These are phyloP conservation scores for Umbelopsis sp. DNA, from an alignment of 192 early-diverging fungal genomes.

Conservation along the genomic window DNA sequence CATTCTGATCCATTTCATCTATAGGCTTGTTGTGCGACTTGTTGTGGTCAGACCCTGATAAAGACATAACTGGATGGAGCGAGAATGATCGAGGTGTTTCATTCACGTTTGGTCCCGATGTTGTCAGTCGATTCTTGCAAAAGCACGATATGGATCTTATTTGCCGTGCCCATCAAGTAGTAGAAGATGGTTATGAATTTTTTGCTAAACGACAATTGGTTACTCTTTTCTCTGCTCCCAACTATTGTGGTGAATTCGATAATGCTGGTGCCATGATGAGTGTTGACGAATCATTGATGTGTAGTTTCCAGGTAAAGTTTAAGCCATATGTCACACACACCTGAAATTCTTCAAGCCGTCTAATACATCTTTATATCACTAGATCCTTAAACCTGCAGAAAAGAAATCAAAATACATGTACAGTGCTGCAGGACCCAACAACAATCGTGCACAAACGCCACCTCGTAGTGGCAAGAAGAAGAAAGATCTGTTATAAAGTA, in stretches of 20 bases:
- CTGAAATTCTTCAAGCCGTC: background rate
- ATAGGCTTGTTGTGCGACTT: constrained; percentile 87
- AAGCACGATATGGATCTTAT: constrained; percentile 97
- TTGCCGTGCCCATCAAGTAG: constrained; percentile 93
- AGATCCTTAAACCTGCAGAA: constrained; percentile 35
- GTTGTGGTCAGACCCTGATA: constrained; percentile 98
- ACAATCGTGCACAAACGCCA: constrained; percentile 24
- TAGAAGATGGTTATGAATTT: constrained; percentile 98
- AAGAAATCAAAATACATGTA: constrained; percentile 29
- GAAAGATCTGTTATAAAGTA: constrained; percentile 11
- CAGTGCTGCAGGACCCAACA: constrained; percentile 17
- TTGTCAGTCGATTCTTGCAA: constrained; percentile 80
- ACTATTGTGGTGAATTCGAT: constrained; percentile 98
- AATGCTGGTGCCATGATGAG: constrained; percentile 90
- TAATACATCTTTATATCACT: background rate
- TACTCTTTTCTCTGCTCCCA: constrained; percentile 93
- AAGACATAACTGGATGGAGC: constrained; percentile 93
- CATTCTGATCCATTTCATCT: background rate
- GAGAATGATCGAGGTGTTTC: constrained; percentile 97
- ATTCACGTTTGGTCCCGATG: constrained; percentile 96
- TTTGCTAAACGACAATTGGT: constrained; percentile 89
- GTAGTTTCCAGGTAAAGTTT: constrained; percentile 80
- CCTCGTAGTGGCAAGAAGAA: constrained; percentile 28
- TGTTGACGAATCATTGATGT: constrained; percentile 88
- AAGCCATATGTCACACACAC: background rate